Conservation (phyloP, 2,329 filamentous ascomycete genomes). For the Neonectria sp. region DNA sequence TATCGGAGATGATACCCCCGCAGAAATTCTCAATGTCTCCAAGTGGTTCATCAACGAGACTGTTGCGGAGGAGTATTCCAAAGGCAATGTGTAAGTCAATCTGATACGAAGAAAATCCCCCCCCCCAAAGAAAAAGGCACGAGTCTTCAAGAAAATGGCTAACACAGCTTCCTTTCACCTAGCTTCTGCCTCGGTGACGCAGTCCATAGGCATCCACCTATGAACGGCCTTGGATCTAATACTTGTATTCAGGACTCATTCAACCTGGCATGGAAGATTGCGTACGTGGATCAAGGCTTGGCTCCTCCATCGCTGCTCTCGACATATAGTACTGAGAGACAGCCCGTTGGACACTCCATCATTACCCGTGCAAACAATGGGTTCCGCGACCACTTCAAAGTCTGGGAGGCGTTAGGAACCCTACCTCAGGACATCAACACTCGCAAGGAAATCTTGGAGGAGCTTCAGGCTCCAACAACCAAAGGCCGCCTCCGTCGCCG, state of each 20-base stretch:
- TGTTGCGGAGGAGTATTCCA: conserved; percentile 70
- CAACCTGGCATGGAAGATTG: conserved; percentile 71
- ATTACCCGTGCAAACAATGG: conserved; percentile 71
- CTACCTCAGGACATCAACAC: too few species aligned
- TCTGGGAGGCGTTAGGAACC: conserved; percentile 62
- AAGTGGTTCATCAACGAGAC: conserved; percentile 75
- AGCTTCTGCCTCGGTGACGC: conserved; percentile 67
- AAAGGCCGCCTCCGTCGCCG: too few species aligned
- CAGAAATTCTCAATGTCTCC: conserved; percentile 66
- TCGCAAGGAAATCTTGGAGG: too few species aligned
- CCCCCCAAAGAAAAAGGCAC: too few species aligned
- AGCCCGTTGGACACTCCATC: conserved; percentile 64
- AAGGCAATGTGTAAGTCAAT: conserved; percentile 58
- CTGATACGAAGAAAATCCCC: too few species aligned
- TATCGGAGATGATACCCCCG: conserved; percentile 68
- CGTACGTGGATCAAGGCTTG: conserved; percentile 56
- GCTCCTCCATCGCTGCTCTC: conserved; percentile 57
- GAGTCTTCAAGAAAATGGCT: too few species aligned
- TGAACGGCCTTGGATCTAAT: conserved; percentile 71
- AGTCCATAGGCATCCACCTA: conserved; percentile 70
- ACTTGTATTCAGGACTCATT: conserved; percentile 72
- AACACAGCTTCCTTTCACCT: too few species aligned
- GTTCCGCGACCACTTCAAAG: conserved; percentile 64
- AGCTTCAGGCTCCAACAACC: too few species aligned
- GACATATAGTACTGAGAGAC: conserved; percentile 62